These are phyloP conservation scores for Ogataea nakhonphanomensis DNA, from an alignment of 805 yeast species.

Conservation along the genomic window DNA sequence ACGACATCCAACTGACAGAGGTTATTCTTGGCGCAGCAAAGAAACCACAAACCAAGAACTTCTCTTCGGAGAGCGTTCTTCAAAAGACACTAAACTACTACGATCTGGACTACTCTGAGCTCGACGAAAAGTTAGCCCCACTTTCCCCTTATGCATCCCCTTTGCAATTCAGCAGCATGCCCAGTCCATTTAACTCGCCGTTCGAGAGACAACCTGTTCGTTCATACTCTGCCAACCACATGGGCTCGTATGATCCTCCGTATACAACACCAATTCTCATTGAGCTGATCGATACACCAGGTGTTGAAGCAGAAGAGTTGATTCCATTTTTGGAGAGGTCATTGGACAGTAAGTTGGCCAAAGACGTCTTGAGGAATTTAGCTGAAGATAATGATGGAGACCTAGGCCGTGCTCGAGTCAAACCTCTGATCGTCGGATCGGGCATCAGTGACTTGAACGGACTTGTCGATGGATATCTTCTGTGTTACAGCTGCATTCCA, in stretches of 20 bases:
- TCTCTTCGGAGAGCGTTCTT: conserved; percentile 12
- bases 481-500: conserved; percentile 70
- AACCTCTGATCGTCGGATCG: conserved; percentile 68
- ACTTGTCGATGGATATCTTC: conserved; percentile 67
- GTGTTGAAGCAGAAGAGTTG: conserved; percentile 59
- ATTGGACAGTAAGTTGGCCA: conserved; percentile 56
- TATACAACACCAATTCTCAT: conserved; percentile 55
- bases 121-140: conserved; percentile 17
- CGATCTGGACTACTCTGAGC: conserved; percentile 26
- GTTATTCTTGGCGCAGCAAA: conserved; percentile 12
- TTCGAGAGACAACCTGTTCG: conserved; percentile 1
- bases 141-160: conserved; percentile 14
- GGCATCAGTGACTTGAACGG: conserved; percentile 80
- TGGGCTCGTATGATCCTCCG: conserved; percentile 42
- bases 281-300: conserved; percentile 74
- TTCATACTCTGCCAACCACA: conserved; percentile 7
- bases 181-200: conserved; percentile 11
- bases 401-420: conserved; percentile 38
- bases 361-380: conserved; percentile 54
- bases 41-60: conserved; percentile 7
- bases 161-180: conserved; percentile 5
- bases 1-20: conserved; percentile 16
- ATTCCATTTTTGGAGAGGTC: conserved; percentile 78
- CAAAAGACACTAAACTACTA: conserved; percentile 24
- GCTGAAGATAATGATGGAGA: conserved; percentile 41